phyloP scores from a whole-genome alignment of 23 red algal species.

The Agarophyton chilense region DNA sequence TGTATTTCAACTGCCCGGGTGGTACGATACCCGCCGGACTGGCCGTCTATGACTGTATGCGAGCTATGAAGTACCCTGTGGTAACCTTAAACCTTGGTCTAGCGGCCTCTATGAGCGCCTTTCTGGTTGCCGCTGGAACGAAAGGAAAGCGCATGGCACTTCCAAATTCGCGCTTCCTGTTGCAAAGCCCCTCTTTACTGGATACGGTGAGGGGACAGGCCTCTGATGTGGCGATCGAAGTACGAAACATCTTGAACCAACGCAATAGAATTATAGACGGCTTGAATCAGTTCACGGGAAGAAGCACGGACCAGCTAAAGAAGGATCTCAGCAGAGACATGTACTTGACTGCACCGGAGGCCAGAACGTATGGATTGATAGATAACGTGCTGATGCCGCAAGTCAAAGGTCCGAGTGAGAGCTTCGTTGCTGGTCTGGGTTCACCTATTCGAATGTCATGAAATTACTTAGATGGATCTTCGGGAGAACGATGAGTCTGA shows the following conservation, averaged over 20 bases:
- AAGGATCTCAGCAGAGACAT: slow-evolving; percentile 86
- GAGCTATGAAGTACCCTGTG: slow-evolving; percentile 85
- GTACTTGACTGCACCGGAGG: slow-evolving; percentile 96
- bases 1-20: slow-evolving; percentile 97
- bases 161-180: slow-evolving; percentile 92
- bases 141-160: slow-evolving; percentile 91
- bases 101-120: slow-evolving; percentile 93
- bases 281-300: slow-evolving; percentile 79
- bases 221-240: slow-evolving; percentile 89
- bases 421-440: slow-evolving; percentile 66
- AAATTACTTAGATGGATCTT: neutral
- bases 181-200: slow-evolving; percentile 84
- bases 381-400: slow-evolving; percentile 87
- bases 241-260: slow-evolving; percentile 82
- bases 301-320: slow-evolving; percentile 65
- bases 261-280: slow-evolving; percentile 79
- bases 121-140: slow-evolving; percentile 88
- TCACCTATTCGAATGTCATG: neutral
- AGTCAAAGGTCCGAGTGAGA: slow-evolving; percentile 75
- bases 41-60: slow-evolving; percentile 95
- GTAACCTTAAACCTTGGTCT: slow-evolving; percentile 96
- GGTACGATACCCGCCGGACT: slow-evolving; percentile 82
- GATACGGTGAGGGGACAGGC: slow-evolving; percentile 86
- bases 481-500: no score
- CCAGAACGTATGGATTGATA: slow-evolving; percentile 93